phyloP scores from a whole-genome alignment of 768 basidiomycete species.

The Russula sp. region DNA sequence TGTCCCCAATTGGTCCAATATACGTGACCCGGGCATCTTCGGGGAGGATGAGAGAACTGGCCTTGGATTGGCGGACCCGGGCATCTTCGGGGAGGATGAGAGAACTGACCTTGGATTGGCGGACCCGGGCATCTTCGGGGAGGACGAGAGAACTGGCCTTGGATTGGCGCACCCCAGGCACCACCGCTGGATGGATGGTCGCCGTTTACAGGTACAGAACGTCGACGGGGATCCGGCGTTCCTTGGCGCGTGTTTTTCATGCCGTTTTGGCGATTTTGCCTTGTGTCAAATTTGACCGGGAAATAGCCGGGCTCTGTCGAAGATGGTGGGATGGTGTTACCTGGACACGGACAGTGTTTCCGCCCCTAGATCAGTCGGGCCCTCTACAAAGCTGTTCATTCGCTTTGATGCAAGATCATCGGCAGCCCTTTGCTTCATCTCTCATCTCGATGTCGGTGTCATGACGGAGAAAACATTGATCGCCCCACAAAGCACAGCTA shows the following conservation, averaged over 20 bases:
- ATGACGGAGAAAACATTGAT: not conserved
- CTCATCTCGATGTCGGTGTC: not conserved
- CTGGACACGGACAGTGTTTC: too few relatives aligned
- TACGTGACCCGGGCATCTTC: too few relatives aligned
- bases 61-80: too few relatives aligned
- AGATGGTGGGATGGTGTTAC: not conserved
- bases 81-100: too few relatives aligned
- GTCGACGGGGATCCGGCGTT: not conserved
- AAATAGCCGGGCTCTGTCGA: slow-evolving; percentile 2
- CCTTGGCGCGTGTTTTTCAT: not conserved
- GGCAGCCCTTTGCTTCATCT: too few relatives aligned
- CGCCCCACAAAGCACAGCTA: not conserved
- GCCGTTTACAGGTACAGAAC: not conserved
- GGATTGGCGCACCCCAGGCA: slow-evolving; percentile 4
- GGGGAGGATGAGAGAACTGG: too few relatives aligned
- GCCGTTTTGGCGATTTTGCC: not conserved
- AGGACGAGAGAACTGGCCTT: slow-evolving; percentile 6
- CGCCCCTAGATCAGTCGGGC: not conserved
- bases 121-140: slow-evolving; percentile 11
- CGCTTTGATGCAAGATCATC: not conserved
- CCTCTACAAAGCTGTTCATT: too few relatives aligned
- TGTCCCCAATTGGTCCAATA: not conserved
- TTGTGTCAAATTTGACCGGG: not conserved
- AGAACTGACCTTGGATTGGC: too few relatives aligned
- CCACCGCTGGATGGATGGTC: not conserved